Evolutionary conservation across 176 grass and related monocot genomes (phyloP), one percentile per base, ranked within the genome.

Genomic region (Luzula sylvatica): DNA sequence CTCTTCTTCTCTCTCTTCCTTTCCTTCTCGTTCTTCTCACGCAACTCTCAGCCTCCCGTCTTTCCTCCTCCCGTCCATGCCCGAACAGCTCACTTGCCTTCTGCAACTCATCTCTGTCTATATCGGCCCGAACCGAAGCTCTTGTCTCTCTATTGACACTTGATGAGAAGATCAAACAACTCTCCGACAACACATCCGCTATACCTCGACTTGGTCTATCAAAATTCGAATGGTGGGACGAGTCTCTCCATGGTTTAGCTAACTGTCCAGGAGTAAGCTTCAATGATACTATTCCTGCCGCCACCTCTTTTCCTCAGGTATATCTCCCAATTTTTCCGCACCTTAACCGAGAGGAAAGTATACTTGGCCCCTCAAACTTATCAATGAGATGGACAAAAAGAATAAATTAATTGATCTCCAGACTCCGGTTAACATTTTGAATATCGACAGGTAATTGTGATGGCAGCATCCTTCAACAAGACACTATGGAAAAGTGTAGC

Each of bases 201-300:
- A 68, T 52, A 4, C 81, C 81, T 20, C 79, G 86, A 28, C 86
- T 92, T 42, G 80, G 72, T 61, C 15, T 92, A 43, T 80, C 79
- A 30, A 48, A 76, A 8, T 92, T 50, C 87, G 14, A 92, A 61
- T 93, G 87, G 87, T 86, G 87, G 87, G 83, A 80, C 21, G 87
- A 86, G 77, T 86, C 87, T 8, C 87, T 93, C 20, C 87, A 93
- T 57, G 87, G 87, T 25, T 22, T 93, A 58, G 69, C 77, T 11
- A 53, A 71, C 72, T 81, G 81, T 4, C 77, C 87, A 16, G 81
- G 81, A 24, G 72, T 93, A 63, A 77, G 84, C 78, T 67, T 67
- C 30, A 70, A 40, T 52, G 81, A 77, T 45, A 65, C 81, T 66
- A 66, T 93, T 61, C 76, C 58, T 61, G 60, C 60, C 8, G 77